These are phyloP conservation scores for Termitomyces eurrhizus DNA, from an alignment of 768 basidiomycete genomes.

Conservation along the genomic window DNA sequence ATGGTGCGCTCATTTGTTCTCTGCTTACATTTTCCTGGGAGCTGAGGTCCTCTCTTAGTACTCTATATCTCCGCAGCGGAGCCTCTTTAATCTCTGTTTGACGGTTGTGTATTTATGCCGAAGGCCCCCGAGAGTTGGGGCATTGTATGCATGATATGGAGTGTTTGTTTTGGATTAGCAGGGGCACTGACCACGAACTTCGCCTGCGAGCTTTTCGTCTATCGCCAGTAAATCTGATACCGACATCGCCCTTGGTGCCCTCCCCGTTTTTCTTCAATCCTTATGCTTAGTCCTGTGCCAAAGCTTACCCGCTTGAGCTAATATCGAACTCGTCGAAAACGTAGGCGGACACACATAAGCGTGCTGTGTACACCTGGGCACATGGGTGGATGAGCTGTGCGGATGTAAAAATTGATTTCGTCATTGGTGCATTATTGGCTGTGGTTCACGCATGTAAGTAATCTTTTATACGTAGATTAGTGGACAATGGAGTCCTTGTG, in stretches of 20 bases:
- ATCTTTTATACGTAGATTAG: too few relatives aligned
- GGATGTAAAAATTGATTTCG: background rate
- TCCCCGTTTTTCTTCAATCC: too few relatives aligned
- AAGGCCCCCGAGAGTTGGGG: background rate
- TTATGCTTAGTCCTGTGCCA: background rate
- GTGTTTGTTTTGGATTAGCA: background rate
- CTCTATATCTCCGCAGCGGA: slow-evolving; percentile 1
- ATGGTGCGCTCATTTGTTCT: slow-evolving; percentile 46
- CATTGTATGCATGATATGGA: background rate
- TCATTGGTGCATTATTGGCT: too few relatives aligned
- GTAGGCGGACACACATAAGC: background rate
- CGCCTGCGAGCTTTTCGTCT: background rate
- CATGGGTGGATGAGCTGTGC: background rate
- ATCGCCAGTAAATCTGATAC: background rate
- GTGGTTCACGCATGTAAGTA: too few relatives aligned
- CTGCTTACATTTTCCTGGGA: background rate
- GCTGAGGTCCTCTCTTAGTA: background rate
- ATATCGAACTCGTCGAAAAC: background rate
- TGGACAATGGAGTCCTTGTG: too few relatives aligned
- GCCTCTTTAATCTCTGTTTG: background rate
- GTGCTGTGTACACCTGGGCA: background rate
- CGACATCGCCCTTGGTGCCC: background rate
- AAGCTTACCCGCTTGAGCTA: background rate
- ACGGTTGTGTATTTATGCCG: background rate
- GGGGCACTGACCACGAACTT: background rate